Conservation (phyloP, 2,329 filamentous ascomycete genomes). For the Alternaria triticimaculans region DNA sequence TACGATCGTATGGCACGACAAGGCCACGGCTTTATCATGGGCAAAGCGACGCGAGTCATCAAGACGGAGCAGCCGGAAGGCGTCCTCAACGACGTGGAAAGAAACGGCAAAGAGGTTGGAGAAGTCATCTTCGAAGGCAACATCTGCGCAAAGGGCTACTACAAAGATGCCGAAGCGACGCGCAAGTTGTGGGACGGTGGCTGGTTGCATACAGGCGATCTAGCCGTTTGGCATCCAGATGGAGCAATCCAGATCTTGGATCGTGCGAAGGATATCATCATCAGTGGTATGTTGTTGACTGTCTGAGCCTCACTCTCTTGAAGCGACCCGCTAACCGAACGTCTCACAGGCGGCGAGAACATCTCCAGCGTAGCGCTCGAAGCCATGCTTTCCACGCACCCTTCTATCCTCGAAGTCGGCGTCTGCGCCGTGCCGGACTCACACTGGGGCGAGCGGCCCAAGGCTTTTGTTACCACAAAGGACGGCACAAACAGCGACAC, state of each 20-base stretch:
- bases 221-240: constrained; percentile 92
- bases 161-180: constrained; percentile 86
- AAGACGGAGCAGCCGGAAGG: constrained; percentile 76
- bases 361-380: constrained; percentile 94
- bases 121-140: constrained; percentile 90
- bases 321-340: not conserved
- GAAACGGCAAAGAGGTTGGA: constrained; percentile 76
- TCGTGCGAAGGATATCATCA: constrained; percentile 97
- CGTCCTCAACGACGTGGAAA: constrained; percentile 69
- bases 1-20: constrained; percentile 92
- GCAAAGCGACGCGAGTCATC: constrained; percentile 80
- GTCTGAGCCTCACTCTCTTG: not conserved
- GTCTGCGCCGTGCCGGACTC: constrained; percentile 87
- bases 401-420: constrained; percentile 86
- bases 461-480: constrained; percentile 87
- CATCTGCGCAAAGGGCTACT: constrained; percentile 90
- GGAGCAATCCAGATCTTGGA: constrained; percentile 92
- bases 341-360: constrained; percentile 80
- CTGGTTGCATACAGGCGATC: constrained; percentile 84
- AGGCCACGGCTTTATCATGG: constrained; percentile 88
- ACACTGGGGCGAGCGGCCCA: constrained; percentile 95
- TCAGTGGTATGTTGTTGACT: constrained; percentile 69
- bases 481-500: constrained; percentile 57
- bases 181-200: constrained; percentile 86
- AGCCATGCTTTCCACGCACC: constrained; percentile 85